Conservation (phyloP, 805 yeast genomes). For the Sugiyamaella marilandica region DNA sequence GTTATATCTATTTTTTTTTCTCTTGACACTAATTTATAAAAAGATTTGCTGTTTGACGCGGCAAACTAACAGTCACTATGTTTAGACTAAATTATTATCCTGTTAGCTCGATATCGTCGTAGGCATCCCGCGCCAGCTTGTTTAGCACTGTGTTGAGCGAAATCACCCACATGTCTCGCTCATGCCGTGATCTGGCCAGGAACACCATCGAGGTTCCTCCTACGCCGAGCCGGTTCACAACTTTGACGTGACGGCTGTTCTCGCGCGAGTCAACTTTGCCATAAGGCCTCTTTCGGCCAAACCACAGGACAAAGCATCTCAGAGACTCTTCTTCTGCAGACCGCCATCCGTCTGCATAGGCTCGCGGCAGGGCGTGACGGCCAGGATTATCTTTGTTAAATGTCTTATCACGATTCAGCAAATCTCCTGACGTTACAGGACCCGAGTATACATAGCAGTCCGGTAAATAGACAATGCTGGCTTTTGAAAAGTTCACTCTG, state of each 20-base stretch:
- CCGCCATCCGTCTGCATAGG: slow-evolving; percentile 79
- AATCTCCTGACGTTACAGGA: slow-evolving; percentile 49
- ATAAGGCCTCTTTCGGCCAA: slow-evolving; percentile 51
- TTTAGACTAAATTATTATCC: too few relatives aligned
- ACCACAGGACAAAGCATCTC: slow-evolving; percentile 82
- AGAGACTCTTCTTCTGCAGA: slow-evolving; percentile 72
- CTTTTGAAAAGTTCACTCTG: slow-evolving; percentile 46
- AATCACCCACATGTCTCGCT: slow-evolving; percentile 77
- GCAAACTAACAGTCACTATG: background rate
- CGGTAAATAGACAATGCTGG: slow-evolving; percentile 55
- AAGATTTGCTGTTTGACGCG: background rate
- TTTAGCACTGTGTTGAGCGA: slow-evolving; percentile 33
- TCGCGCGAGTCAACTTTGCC: background rate
- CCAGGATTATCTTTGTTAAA: slow-evolving; percentile 51
- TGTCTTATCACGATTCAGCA: slow-evolving; percentile 44
- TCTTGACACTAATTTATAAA: background rate
- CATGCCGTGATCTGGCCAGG: slow-evolving; percentile 75
- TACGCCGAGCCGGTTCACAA: slow-evolving; percentile 55
- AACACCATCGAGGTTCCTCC: slow-evolving; percentile 68
- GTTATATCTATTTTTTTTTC: background rate
- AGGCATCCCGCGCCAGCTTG: slow-evolving; percentile 15
- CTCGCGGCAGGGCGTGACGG: slow-evolving; percentile 57
- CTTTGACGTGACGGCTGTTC: slow-evolving; percentile 12
- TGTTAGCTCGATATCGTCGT: slow-evolving; percentile 20
- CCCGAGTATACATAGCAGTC: slow-evolving; percentile 78